Conservation (phyloP, 495 filamentous ascomycete species). For the Hypoxylon fuscum region DNA sequence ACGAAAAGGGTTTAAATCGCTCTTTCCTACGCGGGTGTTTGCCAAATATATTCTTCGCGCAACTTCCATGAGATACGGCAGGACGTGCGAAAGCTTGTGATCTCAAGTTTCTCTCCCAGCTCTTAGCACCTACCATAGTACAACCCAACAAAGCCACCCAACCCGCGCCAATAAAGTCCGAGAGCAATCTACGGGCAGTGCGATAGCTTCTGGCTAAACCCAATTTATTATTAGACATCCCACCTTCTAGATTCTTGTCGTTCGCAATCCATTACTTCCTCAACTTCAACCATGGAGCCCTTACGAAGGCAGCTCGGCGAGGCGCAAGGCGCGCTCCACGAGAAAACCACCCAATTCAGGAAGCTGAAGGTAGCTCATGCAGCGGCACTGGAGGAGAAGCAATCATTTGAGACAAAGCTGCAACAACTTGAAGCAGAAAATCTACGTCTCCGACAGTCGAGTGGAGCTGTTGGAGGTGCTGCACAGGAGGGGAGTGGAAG, state of each 20-base stretch:
- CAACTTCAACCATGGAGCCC: constrained; percentile 32
- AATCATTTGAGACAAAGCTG: constrained; percentile 15
- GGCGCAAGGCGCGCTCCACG: constrained; percentile 39
- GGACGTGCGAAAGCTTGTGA: no score
- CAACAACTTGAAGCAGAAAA: constrained; percentile 33
- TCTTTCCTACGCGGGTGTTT: no score
- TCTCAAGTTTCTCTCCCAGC: no score
- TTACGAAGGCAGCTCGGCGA: constrained; percentile 40
- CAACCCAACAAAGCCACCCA: no score
- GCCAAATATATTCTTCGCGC: no score
- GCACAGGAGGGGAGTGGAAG: neutral
- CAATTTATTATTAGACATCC: neutral
- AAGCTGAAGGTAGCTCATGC: constrained; percentile 26
- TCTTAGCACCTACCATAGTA: no score
- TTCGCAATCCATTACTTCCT: neutral
- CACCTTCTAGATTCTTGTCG: neutral
- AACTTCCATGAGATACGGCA: no score
- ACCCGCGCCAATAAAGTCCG: constrained; percentile 8
- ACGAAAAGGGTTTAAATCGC: no score
- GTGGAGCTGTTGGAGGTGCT: neutral
- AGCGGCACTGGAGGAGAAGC: constrained; percentile 28
- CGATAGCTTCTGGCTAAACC: neutral
- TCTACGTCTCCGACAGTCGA: constrained; percentile 12
- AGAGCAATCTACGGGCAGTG: neutral
- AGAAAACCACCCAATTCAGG: constrained; percentile 29